Evolutionary conservation across 768 basidiomycete species (phyloP), one percentile per base, ranked within the genome.

Genomic region (Postia placenta): DNA sequence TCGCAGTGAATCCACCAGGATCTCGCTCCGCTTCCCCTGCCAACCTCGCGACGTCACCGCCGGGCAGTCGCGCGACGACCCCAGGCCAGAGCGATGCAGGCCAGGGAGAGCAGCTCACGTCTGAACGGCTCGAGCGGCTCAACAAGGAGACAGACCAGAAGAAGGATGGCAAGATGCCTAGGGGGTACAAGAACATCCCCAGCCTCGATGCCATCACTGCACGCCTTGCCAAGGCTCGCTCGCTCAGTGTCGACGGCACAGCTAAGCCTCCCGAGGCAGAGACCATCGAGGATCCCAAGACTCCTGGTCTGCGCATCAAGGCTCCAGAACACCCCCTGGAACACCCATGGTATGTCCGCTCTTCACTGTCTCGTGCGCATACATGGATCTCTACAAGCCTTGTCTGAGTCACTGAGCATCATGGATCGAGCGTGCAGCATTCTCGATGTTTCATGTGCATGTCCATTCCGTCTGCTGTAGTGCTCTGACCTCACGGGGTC

Each of bases 161-260:
- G 24, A 68, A 69, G 64, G 66, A 64, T 55, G n/a, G n/a, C n/a
- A 76, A 73, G 65, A 59, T 69, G 47, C 67, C 69, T 30, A 59
- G 67, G n/a, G 89, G 89, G 20, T 92, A 89, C 68, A 92, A 90
- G 81, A 91, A 90, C 60, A 86, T 92, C 38, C 90, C 90, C 12
- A 81, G 79, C 53, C 77, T 92, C 47, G 88, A 91, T 60, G 87
- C 85, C 24, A 92, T 92, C 69, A 87, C 89, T 1, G 85, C 84
- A 26, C 79, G 85, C 30, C 69, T 91, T 50, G 85, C 81, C 45
- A 85, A 85, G 68, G 73, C 83, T 24, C 72, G 84, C 46, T 73
- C 80, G 28, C 73, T 90, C 45, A 74, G 70, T 54, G 55, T 76
- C 39, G 76, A 78, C 46, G 75, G 86, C 14, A 79, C 81, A 3